Percentiles rank a stretch among this genome's conserved stretches.
Evolutionary conservation across 78 protist species (phyloP).

Genomic region (Monocercomonoides exilis): DNA sequence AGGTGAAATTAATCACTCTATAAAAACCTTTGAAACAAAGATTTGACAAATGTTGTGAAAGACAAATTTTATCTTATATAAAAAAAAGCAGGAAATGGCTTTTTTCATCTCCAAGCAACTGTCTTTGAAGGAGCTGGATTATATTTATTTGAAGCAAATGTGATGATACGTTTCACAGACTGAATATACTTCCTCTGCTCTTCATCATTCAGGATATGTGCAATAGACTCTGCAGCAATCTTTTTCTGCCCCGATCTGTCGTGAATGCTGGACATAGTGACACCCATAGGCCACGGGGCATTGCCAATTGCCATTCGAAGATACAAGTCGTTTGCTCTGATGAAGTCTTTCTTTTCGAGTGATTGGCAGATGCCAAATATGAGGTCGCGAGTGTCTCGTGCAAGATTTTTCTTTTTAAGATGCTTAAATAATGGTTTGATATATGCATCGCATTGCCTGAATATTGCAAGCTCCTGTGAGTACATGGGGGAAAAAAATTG

Average conservation of each 20-base stretch:
- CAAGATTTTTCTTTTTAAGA: slow-evolving; percentile 8
- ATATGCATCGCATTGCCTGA: slow-evolving; percentile 34
- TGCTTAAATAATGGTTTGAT: slow-evolving; percentile 51
- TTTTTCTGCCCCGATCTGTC: slow-evolving; percentile 75
- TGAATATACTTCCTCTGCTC: slow-evolving; percentile 72
- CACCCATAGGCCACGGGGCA: slow-evolving; percentile 86
- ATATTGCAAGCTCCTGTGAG: neutral
- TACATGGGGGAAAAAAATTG: no score
- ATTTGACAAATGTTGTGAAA: no score
- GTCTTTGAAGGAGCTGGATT: slow-evolving; percentile 63
- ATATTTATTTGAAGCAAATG: slow-evolving; percentile 52
- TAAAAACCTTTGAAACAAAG: no score
- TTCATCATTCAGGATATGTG: slow-evolving; percentile 82
- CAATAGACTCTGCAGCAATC: slow-evolving; percentile 53
- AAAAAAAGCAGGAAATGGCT: neutral
- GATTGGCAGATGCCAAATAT: slow-evolving; percentile 22
- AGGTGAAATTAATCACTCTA: no score
- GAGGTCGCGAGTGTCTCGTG: slow-evolving; percentile 25
- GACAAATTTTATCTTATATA: neutral
- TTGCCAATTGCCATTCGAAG: slow-evolving; percentile 80
- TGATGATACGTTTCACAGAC: slow-evolving; percentile 70
- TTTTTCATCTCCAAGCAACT: slow-evolving; percentile 34
- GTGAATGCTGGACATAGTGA: slow-evolving; percentile 79
- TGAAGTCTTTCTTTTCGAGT: slow-evolving; percentile 54
- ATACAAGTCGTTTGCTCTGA: slow-evolving; percentile 50